These are phyloP conservation scores for Kwoniella botswanensis DNA, from an alignment of 768 basidiomycete species.

Conservation along the genomic window DNA sequence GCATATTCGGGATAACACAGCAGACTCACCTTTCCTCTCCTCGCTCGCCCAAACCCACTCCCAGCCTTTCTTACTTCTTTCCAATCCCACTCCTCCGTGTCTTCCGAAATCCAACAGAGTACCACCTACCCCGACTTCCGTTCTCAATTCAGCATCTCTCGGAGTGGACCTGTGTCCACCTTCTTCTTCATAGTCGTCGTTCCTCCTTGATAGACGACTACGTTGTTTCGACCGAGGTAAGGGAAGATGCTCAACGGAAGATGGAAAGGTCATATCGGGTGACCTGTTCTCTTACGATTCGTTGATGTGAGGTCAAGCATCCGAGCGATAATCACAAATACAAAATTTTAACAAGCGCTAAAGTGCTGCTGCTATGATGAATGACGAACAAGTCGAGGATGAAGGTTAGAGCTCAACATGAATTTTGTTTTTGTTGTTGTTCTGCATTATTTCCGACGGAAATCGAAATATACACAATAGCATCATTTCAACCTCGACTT, in stretches of 20 bases:
- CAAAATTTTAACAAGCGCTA: too few species aligned
- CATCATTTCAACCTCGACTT: too few species aligned
- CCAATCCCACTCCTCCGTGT: slow-evolving; percentile 32
- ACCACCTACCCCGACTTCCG: slow-evolving; percentile 19
- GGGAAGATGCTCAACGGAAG: slow-evolving; percentile 25
- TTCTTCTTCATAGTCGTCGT: neutral
- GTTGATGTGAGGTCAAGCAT: neutral
- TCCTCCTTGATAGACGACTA: neutral
- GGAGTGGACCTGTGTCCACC: neutral
- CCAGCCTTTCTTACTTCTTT: slow-evolving; percentile 26
- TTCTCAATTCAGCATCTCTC: neutral
- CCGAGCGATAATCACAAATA: neutral
- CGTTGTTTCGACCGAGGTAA: slow-evolving; percentile 9
- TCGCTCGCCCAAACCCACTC: slow-evolving; percentile 36
- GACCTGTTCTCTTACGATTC: neutral
- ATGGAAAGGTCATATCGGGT: slow-evolving; percentile 18
- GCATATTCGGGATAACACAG: neutral
- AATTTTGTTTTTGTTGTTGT: neutral
- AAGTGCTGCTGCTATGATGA: too few species aligned
- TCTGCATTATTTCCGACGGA: neutral
- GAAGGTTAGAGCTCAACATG: neutral
- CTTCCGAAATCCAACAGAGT: slow-evolving; percentile 36
- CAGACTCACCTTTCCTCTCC: slow-evolving; percentile 11
- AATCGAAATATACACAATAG: neutral
- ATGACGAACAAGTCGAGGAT: neutral